Evolutionary conservation across 2,329 filamentous ascomycete genomes (phyloP), one percentile per base, ranked within the genome.

Genomic region (Exserohilum turcica): DNA sequence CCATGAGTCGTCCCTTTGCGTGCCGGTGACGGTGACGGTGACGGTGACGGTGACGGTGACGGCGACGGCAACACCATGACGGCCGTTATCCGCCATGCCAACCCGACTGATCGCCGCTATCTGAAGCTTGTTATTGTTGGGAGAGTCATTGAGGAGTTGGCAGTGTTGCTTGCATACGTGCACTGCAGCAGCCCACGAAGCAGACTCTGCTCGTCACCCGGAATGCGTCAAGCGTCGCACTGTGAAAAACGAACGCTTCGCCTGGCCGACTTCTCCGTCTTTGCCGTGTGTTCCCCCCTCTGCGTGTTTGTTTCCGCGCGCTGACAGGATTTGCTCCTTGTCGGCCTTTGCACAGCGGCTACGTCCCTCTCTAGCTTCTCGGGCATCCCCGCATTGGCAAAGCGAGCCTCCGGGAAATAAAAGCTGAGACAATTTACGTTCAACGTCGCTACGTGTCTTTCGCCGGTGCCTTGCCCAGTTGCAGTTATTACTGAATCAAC

Each of bases 351-450:
- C 42, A n/a, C 38, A 44, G 52, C 24, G n/a, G 40, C 12, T 16
- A 27, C 37, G 10, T 27, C 24, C 31, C 29, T 43, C 57, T 61
- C 58, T 54, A 47, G 54, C 47, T 45, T 49, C 57, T 61, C 58
- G 52, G 44, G 54, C 47, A 45, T 49, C 55, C 42, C 43, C 49
- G 31, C 39, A 37, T 38, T 37, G 37, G 38, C 47, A 40, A 31
- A 46, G 39, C 38, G 38, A 43, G 42, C 51, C 42, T 29, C 9
- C 24, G 48, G 55, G 49, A 55, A 59, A 51, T 48, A 47, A 51
- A 52, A 57, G 31, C 37, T 59, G 51, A 46, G 50, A 53, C 43
- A 59, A 32, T 36, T 46, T 48, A 54, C 42, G 43, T 49, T 49
- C 43, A 43, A 38, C 38, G 38, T 15, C 38, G 19, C 45, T 49